Base-by-base conservation (phyloP, 169 alveolate genomes). In the Plasmodium vinckei region DNA sequence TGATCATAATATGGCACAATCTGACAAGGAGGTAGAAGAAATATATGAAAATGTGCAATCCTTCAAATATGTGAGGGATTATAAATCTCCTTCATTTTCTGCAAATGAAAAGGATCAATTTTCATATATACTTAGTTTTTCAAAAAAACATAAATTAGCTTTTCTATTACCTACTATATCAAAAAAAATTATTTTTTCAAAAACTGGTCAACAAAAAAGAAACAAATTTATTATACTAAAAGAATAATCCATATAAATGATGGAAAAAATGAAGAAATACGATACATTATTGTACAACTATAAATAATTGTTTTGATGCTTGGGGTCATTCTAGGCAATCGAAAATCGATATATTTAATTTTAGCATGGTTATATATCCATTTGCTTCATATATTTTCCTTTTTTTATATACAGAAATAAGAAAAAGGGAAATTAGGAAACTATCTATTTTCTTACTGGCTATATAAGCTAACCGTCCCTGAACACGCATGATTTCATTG, bases 201-300 rank as follows among this genome's bases (percentile, higher is more conserved):
- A 77, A 77, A 77, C 75, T 33, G 88, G 88, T 4, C 88, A 77
- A 15, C 88, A 77, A 7, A 77, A 77, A 44, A 77, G 88, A 59
- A 77, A 77, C 63, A 77, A 77, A 33, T 77, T 27, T 25, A 77
- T 77, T 25, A n/a, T 77, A 56, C 13, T 77, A 57, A 65, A 56
- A 59, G 79, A 77, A 54, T 69, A 39, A 65, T n/a, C 19, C 9
- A 15, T 57, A 57, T 15, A 57, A 17, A 17, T 57, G 21, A 21
- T n/a, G 17, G 17, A 0, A 51, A 51, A 51, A 51, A n/a, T 13
- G 59, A 9, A 51, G 6, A 4, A 33, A 33, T 33, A 4, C 0
- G 42, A 2, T 33, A 4, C 42, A 33, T 33, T 33, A 33, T 3
- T 33, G 42, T 33, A 33, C 5, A 33, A 33, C 42, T 33, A 33